Base-by-base conservation (phyloP, 2,329 filamentous ascomycete species). In the Periconia digitata region DNA sequence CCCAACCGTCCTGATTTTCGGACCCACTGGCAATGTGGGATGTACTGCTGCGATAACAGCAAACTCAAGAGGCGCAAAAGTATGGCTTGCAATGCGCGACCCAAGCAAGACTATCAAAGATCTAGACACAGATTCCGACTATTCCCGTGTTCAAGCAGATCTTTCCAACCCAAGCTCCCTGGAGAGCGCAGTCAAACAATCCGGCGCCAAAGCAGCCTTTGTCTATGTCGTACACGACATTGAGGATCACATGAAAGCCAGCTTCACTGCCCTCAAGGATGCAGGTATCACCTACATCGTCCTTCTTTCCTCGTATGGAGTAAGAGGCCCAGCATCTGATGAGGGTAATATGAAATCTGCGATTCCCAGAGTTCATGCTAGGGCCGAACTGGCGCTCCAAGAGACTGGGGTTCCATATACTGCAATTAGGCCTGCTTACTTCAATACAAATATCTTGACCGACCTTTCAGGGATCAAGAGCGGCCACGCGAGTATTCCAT, bases 21-120 rank as follows among this genome's bases (percentile, higher is more conserved):
- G 27, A 13, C 27, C 27, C n/a, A 32, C 27, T 12, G 27, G 27
- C 3, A 32, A 32, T 10, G 27, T 32, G 27, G 27, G 27, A 32
- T 15, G 27, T 10, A 15, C 10, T 32, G 27, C 27, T 10, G 27
- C 27, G 3, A 32, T 32, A 13, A 15, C 12, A 32, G 27, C 27
- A 12, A 10, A 32, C 10, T 10, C 27, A 10, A 32, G 8, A 32
- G 76, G 76, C 15, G 72, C 73, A 27, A 73, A 72, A 23, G 75
- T 81, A 6, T 64, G 64, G 40, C 72, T 82, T 2, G 78, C 75
- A 1, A 75, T 81, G 73, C 72, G 78, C 12, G 69, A 79, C 61
- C 55, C 69, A 3, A 50, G 53, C 18, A 81, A 80, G 52, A 52
- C 66, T 4, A 43, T 64, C 13, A 38, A 49, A 3, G 69, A 60